Conservation (phyloP, 108 stramenopile species). For the Cyclotella baltica region DNA sequence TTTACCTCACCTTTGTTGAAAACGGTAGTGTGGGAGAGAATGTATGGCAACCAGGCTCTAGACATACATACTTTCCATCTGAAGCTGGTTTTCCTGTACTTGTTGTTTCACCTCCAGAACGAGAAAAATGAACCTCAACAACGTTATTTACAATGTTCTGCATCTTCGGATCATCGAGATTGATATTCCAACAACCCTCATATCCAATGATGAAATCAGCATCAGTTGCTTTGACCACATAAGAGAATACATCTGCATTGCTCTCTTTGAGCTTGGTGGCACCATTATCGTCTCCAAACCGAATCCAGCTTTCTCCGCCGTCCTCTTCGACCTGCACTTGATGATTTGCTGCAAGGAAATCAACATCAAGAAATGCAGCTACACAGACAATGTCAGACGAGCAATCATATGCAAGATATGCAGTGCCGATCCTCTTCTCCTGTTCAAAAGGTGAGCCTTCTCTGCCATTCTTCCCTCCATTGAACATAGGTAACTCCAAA, state of each 20-base stretch:
- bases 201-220: not conserved
- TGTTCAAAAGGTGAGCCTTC: not conserved
- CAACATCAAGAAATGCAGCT: not conserved
- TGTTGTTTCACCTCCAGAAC: no score
- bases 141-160: not conserved
- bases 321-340: not conserved
- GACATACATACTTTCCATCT: not conserved
- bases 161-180: not conserved
- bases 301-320: constrained; percentile 14
- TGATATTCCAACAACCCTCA: constrained; percentile 7
- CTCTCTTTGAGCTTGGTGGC: constrained; percentile 5
- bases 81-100: not conserved
- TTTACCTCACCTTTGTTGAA: no score
- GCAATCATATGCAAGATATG: constrained; percentile 20
- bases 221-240: not conserved
- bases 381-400: not conserved
- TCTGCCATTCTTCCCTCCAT: constrained; percentile 17
- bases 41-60: not conserved
- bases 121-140: constrained; percentile 17
- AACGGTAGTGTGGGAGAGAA: not conserved
- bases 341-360: not conserved
- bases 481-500: constrained; percentile 9
- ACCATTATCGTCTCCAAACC: constrained; percentile 5
- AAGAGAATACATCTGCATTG: constrained; percentile 13
- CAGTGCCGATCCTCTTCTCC: constrained; percentile 5